Evolutionary conservation across 2,329 filamentous ascomycete genomes (phyloP).

Genomic region (Cytospora mali): DNA sequence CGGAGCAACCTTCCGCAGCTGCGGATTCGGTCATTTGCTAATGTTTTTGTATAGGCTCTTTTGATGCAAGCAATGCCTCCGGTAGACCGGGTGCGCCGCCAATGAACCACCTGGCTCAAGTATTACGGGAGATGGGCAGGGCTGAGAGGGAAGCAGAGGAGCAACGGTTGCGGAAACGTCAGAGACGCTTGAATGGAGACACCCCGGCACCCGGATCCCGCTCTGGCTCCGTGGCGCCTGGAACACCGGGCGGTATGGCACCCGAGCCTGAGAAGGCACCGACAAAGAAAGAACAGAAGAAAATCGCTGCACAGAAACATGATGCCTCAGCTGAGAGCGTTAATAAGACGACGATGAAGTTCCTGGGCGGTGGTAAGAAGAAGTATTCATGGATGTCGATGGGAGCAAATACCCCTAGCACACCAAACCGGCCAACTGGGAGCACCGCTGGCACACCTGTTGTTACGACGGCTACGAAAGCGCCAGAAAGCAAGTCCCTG

Average conservation of each 20-base stretch:
- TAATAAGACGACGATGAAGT: conserved; percentile 76
- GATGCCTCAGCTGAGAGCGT: conserved; percentile 81
- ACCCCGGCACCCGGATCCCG: conserved; percentile 56
- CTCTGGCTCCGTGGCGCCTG: conserved; percentile 59
- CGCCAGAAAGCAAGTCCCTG: conserved; percentile 46
- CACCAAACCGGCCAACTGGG: conserved; percentile 37
- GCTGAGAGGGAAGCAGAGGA: conserved; percentile 75
- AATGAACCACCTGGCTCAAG: conserved; percentile 51
- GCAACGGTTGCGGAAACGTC: conserved; percentile 66
- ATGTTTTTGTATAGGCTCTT: conserved; percentile 41
- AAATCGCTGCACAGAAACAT: conserved; percentile 73
- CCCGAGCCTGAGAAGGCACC: conserved; percentile 69
- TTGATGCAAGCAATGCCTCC: conserved; percentile 38
- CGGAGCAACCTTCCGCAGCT: conserved; percentile 7
- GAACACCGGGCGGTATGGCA: conserved; percentile 64
- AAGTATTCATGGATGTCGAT: conserved; percentile 77
- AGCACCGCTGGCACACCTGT: conserved; percentile 27
- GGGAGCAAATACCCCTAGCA: conserved; percentile 53
- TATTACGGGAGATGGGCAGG: conserved; percentile 64
- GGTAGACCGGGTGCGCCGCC: conserved; percentile 36
- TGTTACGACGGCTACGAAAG: conserved; percentile 28
- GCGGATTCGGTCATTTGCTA: conserved; percentile 11
- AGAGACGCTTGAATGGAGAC: conserved; percentile 59
- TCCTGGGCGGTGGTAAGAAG: conserved; percentile 61
- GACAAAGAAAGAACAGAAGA: conserved; percentile 84